These are phyloP conservation scores for Trypanosoma vivax DNA, from an alignment of 208 protist genomes.

Conservation along the genomic window DNA sequence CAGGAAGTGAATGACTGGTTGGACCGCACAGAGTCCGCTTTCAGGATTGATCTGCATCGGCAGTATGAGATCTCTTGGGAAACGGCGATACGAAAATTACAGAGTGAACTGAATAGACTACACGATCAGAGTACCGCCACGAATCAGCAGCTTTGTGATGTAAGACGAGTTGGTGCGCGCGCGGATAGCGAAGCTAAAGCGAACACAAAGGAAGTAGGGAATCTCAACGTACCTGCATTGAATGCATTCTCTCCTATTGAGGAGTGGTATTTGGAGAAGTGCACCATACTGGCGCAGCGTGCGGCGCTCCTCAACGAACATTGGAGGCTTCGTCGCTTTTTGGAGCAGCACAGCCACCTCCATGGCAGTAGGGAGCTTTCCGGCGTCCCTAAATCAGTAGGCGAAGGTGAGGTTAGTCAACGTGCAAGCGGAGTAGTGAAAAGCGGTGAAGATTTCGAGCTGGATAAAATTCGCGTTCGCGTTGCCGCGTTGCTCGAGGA, in stretches of 20 bases:
- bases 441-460: conserved; percentile 28
- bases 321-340: conserved; percentile 41
- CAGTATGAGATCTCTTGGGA: neutral
- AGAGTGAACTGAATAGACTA: conserved; percentile 3
- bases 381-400: too few relatives aligned
- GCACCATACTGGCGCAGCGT: conserved; percentile 27
- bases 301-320: conserved; percentile 21
- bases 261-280: conserved; percentile 50
- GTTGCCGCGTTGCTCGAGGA: conserved; percentile 21
- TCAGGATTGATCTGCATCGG: neutral
- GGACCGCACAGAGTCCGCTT: neutral
- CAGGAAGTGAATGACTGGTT: conserved; percentile 13
- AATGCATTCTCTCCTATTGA: too few relatives aligned
- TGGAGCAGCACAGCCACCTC: conserved; percentile 55
- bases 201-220: conserved; percentile 25
- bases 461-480: conserved; percentile 38
- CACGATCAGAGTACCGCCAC: conserved; percentile 4
- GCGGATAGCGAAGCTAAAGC: conserved; percentile 24
- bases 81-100: neutral
- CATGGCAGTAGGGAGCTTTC: too few relatives aligned
- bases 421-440: too few relatives aligned
- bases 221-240: conserved; percentile 16
- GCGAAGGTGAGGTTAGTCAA: too few relatives aligned
- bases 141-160: neutral
- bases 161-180: too few relatives aligned